Evolutionary conservation across 2,329 filamentous ascomycete species (phyloP), one percentile per base, ranked within the genome.

Genomic region (Ciborinia camelliae): DNA sequence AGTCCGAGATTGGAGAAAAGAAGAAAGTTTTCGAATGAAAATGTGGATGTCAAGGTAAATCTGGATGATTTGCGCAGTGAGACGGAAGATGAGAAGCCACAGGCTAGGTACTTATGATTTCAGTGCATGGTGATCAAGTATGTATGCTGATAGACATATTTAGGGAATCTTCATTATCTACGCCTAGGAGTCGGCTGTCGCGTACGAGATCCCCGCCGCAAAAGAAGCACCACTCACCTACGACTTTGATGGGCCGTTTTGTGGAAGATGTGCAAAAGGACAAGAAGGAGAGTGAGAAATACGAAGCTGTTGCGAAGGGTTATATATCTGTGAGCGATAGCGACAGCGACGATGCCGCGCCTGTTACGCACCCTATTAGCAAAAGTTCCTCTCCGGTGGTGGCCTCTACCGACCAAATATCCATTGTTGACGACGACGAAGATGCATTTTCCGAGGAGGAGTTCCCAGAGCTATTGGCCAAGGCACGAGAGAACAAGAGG

Each of bases 401-500:
- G 20, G 47, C 57, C 4, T 43, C 62, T 8, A 23, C 54, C 20
- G 30, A 45, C 2, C n/a, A 39, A 7, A n/a, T 35, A 15, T 9
- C 62, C n/a, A 37, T 52, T 65, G 3, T 30, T 39, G 45, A 59
- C 15, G 70, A 69, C 6, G 73, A 75, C 10, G 74, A 75, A 58
- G 53, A 51, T 26, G 51, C 10, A 8, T 18, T 58, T 7, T 50
- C 62, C 10, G 73, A 75, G 18, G 74, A 75, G 60, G 73, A 75
- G 53, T 73, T 71, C 51, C 70, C 74, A 18, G 73, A 76, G 43
- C 59, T 75, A n/a, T 65, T 75, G 15, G 63, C 64, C 50, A 65
- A 67, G 53, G 74, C 73, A 20, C 63, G 70, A 43, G 69, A 74
- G 62, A 69, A 72, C 7, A 70, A 67, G 41, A 70, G 63, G 51